A percentile compares a stretch with the other conserved stretches of the same genome.
Conservation (phyloP, 257 asterid species). For the Przewalskia tangutica region DNA sequence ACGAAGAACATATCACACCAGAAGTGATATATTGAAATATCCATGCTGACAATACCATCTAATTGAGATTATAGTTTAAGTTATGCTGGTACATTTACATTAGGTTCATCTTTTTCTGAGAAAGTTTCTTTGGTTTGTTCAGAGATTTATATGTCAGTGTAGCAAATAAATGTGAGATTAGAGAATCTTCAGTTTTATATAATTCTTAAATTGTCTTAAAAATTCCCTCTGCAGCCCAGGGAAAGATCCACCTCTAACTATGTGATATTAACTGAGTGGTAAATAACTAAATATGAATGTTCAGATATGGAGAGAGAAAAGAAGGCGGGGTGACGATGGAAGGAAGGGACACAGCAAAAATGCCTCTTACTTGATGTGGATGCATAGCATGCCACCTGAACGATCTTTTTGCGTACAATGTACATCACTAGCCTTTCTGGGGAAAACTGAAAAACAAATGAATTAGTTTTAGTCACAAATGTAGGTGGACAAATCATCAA, state of each 20-base stretch:
- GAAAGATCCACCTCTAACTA: background rate
- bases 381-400: background rate
- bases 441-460: background rate
- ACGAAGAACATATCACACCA: background rate
- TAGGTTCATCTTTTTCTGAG: background rate
- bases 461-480: background rate
- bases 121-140: background rate
- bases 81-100: background rate
- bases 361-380: background rate
- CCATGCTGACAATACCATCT: background rate
- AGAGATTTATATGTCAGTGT: background rate
- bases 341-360: background rate
- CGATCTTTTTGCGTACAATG: background rate
- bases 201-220: background rate
- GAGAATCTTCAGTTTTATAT: background rate
- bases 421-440: background rate
- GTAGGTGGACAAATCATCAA: background rate
- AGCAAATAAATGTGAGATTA: background rate
- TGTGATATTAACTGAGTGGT: background rate
- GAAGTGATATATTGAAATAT: background rate
- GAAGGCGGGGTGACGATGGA: background rate
- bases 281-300: background rate
- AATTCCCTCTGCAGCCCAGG: background rate
- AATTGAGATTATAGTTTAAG: background rate
- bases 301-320: background rate